Base-by-base conservation (phyloP, 2,329 filamentous ascomycete species). In the Neopestalotiopsis clavispora region DNA sequence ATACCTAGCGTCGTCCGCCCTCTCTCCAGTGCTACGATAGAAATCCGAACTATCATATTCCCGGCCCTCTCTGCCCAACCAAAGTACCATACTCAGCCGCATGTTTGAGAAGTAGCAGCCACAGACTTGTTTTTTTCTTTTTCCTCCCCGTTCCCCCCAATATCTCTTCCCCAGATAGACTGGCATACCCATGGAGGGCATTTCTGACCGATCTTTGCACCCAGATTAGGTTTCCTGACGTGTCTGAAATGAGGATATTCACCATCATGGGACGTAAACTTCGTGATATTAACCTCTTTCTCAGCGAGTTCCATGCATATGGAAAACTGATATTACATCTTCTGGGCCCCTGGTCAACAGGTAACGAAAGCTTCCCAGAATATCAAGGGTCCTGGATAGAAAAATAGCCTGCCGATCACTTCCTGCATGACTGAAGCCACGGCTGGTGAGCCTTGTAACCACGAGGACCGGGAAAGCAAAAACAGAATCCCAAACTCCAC, bases 51-150 rank as follows among this genome's bases (percentile, higher is more conserved):
- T 52, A 52, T 52, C 45, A 52, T 52, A 52, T 52, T 52, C 45
- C 45, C 45, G 45, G 45, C 9, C 17, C 17, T 7, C 45, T 38
- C 10, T 10, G 34, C 10, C 10, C 34, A 38, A 52, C 45, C 45
- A 52, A 52, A 52, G 45, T 52, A 52, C 45, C 45, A 52, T 52
- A 52, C 45, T 52, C 45, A 52, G 45, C 45, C 45, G 45, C 45
- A 52, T 52, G 45, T 52, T 23, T 52, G 45, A 52, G n/a, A 20
- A 20, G 23, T 52, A 52, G 45, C 45, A 52, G 45, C 45, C 45
- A 52, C 45, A 52, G 45, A 20, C 17, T n/a, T n/a, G 45, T 23
- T 52, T 52, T 52, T 17, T 52, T 52, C 17, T 52, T 52, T 20
- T 7, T n/a, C 45, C 17, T 52, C 20, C n/a, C 45, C n/a, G 7